Conservation (phyloP, 2,329 filamentous ascomycete genomes). For the Chaetomium sp. region DNA sequence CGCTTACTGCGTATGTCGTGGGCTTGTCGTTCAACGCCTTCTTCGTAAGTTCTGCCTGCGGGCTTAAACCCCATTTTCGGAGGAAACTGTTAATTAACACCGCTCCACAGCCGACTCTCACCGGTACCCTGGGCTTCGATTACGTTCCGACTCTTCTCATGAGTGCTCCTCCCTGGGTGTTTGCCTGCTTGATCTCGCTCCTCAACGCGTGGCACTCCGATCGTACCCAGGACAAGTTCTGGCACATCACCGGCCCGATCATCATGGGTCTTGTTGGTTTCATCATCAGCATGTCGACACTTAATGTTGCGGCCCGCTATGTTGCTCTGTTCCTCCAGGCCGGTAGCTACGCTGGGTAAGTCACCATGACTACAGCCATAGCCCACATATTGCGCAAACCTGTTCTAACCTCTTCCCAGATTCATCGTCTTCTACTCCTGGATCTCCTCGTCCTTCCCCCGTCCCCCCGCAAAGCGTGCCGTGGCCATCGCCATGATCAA, state of each 20-base stretch:
- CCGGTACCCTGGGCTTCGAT: conserved; percentile 45
- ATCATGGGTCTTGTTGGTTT: conserved; percentile 49
- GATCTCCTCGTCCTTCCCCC: conserved; percentile 52
- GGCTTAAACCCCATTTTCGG: neutral
- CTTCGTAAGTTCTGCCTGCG: conserved; percentile 35
- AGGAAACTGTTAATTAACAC: neutral
- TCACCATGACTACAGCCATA: neutral
- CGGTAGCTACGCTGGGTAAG: conserved; percentile 43
- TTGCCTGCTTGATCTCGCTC: conserved; percentile 51
- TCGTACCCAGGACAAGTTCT: conserved; percentile 50
- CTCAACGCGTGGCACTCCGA: conserved; percentile 51
- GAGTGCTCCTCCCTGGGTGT: conserved; percentile 53
- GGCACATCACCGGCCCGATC: conserved; percentile 51
- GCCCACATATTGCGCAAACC: too few relatives aligned
- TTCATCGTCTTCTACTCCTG: conserved; percentile 54
- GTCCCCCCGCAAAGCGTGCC: conserved; percentile 54
- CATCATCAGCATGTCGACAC: conserved; percentile 53
- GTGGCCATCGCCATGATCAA: conserved; percentile 57
- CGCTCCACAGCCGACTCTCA: conserved; percentile 39
- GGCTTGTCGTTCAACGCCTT: conserved; percentile 53
- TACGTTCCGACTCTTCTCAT: conserved; percentile 49
- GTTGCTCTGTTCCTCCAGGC: conserved; percentile 55
- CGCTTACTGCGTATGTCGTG: conserved; percentile 54
- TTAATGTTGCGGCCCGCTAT: conserved; percentile 51
- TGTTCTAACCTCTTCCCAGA: neutral